Conservation (phyloP, 306 rosid genomes). For the Leucaena leucocephala region DNA sequence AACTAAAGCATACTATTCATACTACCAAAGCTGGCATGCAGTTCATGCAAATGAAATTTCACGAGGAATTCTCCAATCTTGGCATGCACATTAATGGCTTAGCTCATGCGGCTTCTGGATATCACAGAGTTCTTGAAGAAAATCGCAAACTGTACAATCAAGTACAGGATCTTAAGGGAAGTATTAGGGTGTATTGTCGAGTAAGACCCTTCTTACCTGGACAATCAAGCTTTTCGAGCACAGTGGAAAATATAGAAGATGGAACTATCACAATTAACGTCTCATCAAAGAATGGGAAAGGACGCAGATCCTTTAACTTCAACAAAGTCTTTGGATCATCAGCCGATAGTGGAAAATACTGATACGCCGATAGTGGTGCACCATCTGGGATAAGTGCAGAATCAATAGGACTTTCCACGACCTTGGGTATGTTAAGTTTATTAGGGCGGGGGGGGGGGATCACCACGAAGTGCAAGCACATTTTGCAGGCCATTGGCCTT, state of each 20-base stretch:
- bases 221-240: slow-evolving; percentile 59
- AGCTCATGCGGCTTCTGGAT: slow-evolving; percentile 95
- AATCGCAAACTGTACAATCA: slow-evolving; percentile 90
- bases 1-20: slow-evolving; percentile 69
- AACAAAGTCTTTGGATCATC: slow-evolving; percentile 90
- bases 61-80: slow-evolving; percentile 81
- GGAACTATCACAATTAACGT: slow-evolving; percentile 72
- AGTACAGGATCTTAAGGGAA: slow-evolving; percentile 97
- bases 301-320: slow-evolving; percentile 72
- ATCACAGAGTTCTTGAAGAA: slow-evolving; percentile 91
- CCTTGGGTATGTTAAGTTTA: no score
- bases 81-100: slow-evolving; percentile 78
- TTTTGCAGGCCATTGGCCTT: no score
- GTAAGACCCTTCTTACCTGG: slow-evolving; percentile 88
- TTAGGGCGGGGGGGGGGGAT: no score
- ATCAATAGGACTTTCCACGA: no score
- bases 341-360: no score
- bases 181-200: slow-evolving; percentile 96
- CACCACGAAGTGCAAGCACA: no score
- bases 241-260: slow-evolving; percentile 79
- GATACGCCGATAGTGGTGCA: no score
- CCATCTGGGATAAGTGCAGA: no score
- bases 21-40: slow-evolving; percentile 81
- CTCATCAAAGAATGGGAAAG: slow-evolving; percentile 84
- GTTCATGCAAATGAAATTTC: slow-evolving; percentile 88